Conservation (phyloP, 345 rosid genomes). For the Anastatica hierochuntica region DNA sequence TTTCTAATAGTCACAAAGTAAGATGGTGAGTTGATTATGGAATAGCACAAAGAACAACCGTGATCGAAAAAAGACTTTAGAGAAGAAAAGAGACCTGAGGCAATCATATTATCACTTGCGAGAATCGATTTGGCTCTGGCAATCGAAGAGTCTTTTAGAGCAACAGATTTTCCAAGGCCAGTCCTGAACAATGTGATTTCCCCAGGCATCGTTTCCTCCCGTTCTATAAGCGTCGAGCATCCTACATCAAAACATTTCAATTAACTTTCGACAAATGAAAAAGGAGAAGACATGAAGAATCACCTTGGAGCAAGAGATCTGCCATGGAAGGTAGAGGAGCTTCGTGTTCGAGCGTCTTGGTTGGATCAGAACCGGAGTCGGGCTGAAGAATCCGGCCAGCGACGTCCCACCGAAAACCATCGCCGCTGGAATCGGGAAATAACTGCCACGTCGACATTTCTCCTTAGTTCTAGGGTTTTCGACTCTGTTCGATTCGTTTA, state of each 20-base stretch:
- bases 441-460: slow-evolving; percentile 76
- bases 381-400: slow-evolving; percentile 27
- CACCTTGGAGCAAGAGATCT: slow-evolving; percentile 64
- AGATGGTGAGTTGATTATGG: too few relatives aligned
- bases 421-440: slow-evolving; percentile 40
- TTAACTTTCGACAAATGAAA: neutral
- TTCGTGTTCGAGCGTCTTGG: too few relatives aligned
- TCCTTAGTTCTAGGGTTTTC: neutral
- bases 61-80: too few relatives aligned
- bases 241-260: slow-evolving; percentile 19
- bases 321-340: slow-evolving; percentile 50
- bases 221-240: slow-evolving; percentile 16
- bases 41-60: too few relatives aligned
- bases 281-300: neutral
- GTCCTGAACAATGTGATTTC: slow-evolving; percentile 15
- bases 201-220: neutral
- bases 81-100: neutral
- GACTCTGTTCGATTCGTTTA: too few relatives aligned
- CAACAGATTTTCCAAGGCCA: slow-evolving; percentile 22
- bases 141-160: slow-evolving; percentile 17
- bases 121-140: slow-evolving; percentile 17
- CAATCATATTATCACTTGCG: neutral
- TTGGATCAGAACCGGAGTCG: slow-evolving; percentile 21
- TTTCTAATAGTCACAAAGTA: too few relatives aligned
- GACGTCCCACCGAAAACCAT: slow-evolving; percentile 49